Conservation (phyloP, 495 filamentous ascomycete genomes). For the Lophiotrema nucula region DNA sequence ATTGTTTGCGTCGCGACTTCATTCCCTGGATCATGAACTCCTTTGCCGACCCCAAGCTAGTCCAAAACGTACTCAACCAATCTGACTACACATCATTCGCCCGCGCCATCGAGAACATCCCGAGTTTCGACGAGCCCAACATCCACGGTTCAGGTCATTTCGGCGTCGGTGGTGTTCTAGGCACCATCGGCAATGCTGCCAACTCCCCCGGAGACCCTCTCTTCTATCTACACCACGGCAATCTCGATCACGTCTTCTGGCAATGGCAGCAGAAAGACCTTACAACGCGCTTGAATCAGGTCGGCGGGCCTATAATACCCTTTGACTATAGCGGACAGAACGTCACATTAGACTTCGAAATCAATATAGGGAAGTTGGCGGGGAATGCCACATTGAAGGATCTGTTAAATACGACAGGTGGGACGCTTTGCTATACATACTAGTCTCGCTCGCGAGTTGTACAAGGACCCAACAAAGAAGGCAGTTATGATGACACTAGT, state of each 20-base stretch:
- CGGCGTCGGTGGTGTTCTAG: constrained; percentile 14
- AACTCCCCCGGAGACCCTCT: constrained; percentile 14
- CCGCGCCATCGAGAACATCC: constrained; percentile 7
- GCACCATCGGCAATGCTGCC: constrained; percentile 14
- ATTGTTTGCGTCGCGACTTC: constrained; percentile 19
- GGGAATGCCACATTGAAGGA: constrained; percentile 3
- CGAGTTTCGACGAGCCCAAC: constrained; percentile 15
- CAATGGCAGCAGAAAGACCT: constrained; percentile 16
- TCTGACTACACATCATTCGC: constrained; percentile 17
- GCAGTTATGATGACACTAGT: too few species aligned
- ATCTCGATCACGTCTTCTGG: constrained; percentile 20
- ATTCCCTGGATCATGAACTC: constrained; percentile 21
- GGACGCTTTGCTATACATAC: too few species aligned
- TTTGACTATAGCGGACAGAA: constrained; percentile 11
- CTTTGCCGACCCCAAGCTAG: neutral
- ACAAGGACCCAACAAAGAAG: too few species aligned
- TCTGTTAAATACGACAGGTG: constrained; percentile 10
- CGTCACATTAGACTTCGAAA: constrained; percentile 18
- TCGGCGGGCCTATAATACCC: constrained; percentile 10
- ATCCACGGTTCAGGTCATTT: constrained; percentile 22
- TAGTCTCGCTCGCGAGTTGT: too few species aligned
- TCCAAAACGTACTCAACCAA: constrained; percentile 1
- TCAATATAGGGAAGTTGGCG: constrained; percentile 17
- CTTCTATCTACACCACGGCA: constrained; percentile 12
- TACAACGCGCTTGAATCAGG: constrained; percentile 15